Evolutionary conservation across 73 alveolate genomes (phyloP), one percentile per base, ranked within the genome.

Genomic region (Strombidium stylifer): DNA sequence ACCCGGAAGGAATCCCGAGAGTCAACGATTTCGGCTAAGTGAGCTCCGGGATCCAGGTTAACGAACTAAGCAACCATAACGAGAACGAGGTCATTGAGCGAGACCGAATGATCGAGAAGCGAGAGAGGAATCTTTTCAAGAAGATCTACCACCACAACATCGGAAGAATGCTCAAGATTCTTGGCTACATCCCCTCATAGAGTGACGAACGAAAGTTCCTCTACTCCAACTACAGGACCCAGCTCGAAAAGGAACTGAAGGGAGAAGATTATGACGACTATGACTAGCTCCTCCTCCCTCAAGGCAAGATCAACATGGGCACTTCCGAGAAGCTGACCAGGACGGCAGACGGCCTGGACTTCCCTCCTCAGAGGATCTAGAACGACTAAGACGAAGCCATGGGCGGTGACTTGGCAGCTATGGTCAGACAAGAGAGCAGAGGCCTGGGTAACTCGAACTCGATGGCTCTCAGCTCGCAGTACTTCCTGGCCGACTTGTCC

Each of bases 111-210:
- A 37, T 49, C 27, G 25, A 46, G 40, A 46, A 44, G 26, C 5
- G 78, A 45, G 15, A 45, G 18, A 64, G 45, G 55, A 23, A 14
- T 1, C 10, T 64, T 3, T 64, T 64, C 40, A 64, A 64, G 55
- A 64, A 64, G 57, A 1, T 64, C 3, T 40, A 44, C 14, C 45
- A 44, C 54, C 37, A 44, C 15, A 64, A 64, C 32, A 45, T 65
- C 1, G 45, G 25, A 27, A 42, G 78, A n/a, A 64, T 64, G 78
- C 66, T 64, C 14, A 35, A 44, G 56, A 46, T 64, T 6, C 31
- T 64, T 5, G 31, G 45, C 16, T 64, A 7, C 40, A 44, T 30
- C 16, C 25, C 78, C 3, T 51, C 66, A 0, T 62, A 64, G 19
- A 32, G n/a, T 8, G 78, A 64, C 15, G 14, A 49, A 5, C 37